Conservation (phyloP, 75 land plant genomes). For the Gnetum montanum region DNA sequence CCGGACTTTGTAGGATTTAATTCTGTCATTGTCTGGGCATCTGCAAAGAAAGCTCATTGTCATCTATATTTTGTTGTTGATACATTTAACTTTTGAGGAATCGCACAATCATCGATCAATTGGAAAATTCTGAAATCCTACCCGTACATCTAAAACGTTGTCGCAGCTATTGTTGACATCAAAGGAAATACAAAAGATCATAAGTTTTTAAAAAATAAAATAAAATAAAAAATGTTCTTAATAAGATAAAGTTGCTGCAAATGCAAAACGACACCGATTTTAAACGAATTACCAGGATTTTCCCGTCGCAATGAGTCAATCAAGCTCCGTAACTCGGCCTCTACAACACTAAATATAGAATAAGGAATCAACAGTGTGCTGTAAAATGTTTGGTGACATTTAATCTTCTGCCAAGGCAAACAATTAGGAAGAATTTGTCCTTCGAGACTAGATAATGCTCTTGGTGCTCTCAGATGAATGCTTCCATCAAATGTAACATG, state of each 20-base stretch:
- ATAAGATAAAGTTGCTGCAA: no score
- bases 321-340: no score
- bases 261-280: no score
- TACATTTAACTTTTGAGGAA: background rate
- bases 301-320: slow-evolving; percentile 20
- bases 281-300: slow-evolving; percentile 27
- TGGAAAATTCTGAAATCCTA: background rate
- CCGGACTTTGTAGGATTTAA: slow-evolving; percentile 43
- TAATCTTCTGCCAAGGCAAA: slow-evolving; percentile 62
- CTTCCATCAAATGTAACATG: slow-evolving; percentile 64
- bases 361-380: slow-evolving; percentile 45
- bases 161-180: background rate
- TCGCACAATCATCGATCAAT: background rate
- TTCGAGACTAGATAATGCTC: slow-evolving; percentile 54
- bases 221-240: background rate
- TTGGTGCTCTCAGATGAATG: slow-evolving; percentile 63
- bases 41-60: no score
- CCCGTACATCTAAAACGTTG: background rate
- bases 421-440: slow-evolving; percentile 55
- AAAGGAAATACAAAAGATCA: no score
- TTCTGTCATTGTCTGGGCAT: no score
- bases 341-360: slow-evolving; percentile 32
- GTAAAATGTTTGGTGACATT: slow-evolving; percentile 45
- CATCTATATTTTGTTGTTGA: background rate
- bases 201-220: background rate